Base-by-base conservation (phyloP, 306 rosid genomes). In the Trichosanthes cucumerina region DNA sequence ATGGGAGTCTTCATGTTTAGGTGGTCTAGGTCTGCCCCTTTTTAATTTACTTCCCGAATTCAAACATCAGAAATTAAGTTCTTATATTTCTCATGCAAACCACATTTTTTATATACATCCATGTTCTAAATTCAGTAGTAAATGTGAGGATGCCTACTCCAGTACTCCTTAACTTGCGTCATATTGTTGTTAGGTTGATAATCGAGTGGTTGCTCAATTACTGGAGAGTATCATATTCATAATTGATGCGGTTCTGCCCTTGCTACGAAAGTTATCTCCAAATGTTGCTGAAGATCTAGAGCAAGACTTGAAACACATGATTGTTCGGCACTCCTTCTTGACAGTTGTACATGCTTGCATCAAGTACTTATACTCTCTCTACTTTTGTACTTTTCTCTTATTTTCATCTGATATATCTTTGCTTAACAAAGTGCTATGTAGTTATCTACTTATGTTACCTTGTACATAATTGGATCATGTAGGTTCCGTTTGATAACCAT, bases 311-410 rank as follows among this genome's bases (percentile, higher is more conserved):
- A 92, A 88, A 82, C 92, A 88, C 81, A 92, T 95, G 99, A 95
- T 92, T 84, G 88, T 90, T 79, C 89, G 97, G 63, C 93, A 88
- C 89, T 87, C 97, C 79, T 92, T 91, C 90, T 85, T 95, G 97
- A 89, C 95, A 15, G 97, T 95, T 84, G 99, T 95, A 81, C 99
- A 95, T 90, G 97, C 99, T 82, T 92, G 96, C 88, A 91, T 95
- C 91, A 95, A 91, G 99, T 95, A 91, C 36, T 26, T 79, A 65
- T 49, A 80, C 85, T 82, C 81, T 76, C 63, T 15, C 12, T 18
- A 18, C 10, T 56, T 39, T 1, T 15, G 23, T 56, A 9, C 34
- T 70, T 31, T 64, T 36, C 57, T 56, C 39, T 43, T 57, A 26
- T 21, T 44, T 18, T 41, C 18, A 52, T 39, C n/a, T n/a, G 6